Conservation (phyloP, 805 yeast species). For the Myxozyma geophila region DNA sequence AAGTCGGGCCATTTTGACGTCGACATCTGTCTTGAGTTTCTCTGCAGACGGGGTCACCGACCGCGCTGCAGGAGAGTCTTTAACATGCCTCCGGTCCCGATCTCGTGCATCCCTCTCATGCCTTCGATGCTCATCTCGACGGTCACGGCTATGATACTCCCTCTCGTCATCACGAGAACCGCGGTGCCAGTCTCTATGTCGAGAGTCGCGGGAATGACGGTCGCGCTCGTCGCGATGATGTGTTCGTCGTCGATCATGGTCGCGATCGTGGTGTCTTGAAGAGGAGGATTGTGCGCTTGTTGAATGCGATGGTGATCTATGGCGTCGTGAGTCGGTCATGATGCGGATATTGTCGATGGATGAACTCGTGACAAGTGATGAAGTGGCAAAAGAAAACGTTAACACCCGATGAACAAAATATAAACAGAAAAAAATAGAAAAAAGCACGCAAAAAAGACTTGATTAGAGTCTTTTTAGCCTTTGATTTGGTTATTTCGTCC, state of each 20-base stretch:
- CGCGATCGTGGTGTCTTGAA: conserved; percentile 7
- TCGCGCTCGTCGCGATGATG: not conserved
- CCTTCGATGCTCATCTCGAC: conserved; percentile 5
- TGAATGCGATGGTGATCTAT: not conserved
- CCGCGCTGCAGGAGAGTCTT: not conserved
- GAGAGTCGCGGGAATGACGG: not conserved
- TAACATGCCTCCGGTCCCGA: not conserved
- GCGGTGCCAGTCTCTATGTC: not conserved
- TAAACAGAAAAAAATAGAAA: not conserved
- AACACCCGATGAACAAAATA: not conserved
- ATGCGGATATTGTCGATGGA: not conserved
- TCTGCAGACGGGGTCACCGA: not conserved
- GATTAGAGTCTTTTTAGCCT: not conserved
- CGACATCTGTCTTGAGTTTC: not conserved
- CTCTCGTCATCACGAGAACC: not conserved
- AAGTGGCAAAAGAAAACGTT: conserved; percentile 3
- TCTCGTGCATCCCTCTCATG: conserved; percentile 9
- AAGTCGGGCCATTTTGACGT: not conserved
- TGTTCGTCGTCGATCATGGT: conserved; percentile 10
- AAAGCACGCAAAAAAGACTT: not conserved
- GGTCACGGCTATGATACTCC: conserved; percentile 11
- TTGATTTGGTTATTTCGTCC: not conserved
- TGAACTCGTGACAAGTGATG: too few relatives aligned
- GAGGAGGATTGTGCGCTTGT: not conserved
- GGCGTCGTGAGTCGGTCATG: conserved; percentile 9